These are phyloP conservation scores for Aurantiochytrium sp. DNA, from an alignment of 108 stramenopile genomes.

Conservation along the genomic window DNA sequence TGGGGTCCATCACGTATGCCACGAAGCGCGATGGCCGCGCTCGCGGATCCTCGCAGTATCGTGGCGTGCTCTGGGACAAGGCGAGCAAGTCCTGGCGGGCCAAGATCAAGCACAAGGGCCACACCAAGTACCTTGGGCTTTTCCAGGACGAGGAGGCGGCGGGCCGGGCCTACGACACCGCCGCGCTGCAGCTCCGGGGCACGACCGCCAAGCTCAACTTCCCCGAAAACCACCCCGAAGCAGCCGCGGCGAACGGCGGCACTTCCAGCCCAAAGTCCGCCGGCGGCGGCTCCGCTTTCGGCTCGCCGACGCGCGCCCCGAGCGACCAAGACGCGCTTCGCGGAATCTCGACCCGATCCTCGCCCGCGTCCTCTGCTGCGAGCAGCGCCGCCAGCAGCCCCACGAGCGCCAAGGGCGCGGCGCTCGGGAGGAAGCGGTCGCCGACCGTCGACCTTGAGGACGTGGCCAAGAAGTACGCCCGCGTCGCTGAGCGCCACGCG, in stretches of 20 bases:
- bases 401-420: too few species aligned
- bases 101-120: background rate
- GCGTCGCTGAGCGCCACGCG: background rate
- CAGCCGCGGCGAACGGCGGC: background rate
- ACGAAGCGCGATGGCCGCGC: background rate
- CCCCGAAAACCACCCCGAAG: background rate
- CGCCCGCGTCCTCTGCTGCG: too few species aligned
- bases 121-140: background rate
- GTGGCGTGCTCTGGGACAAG: slow-evolving; percentile 14
- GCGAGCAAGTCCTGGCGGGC: slow-evolving; percentile 1
- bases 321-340: too few species aligned
- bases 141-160: background rate
- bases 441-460: background rate
- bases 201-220: slow-evolving; percentile 3
- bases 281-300: too few species aligned
- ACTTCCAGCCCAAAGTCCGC: too few species aligned
- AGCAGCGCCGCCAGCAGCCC: too few species aligned
- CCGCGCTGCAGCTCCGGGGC: background rate
- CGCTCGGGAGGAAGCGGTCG: too few species aligned
- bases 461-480: background rate
- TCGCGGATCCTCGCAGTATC: background rate
- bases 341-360: too few species aligned
- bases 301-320: too few species aligned
- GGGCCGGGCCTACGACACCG: background rate
- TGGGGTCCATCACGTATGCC: background rate